These are phyloP conservation scores for Quercus lobata DNA, from an alignment of 331 rosid genomes.

Conservation along the genomic window DNA sequence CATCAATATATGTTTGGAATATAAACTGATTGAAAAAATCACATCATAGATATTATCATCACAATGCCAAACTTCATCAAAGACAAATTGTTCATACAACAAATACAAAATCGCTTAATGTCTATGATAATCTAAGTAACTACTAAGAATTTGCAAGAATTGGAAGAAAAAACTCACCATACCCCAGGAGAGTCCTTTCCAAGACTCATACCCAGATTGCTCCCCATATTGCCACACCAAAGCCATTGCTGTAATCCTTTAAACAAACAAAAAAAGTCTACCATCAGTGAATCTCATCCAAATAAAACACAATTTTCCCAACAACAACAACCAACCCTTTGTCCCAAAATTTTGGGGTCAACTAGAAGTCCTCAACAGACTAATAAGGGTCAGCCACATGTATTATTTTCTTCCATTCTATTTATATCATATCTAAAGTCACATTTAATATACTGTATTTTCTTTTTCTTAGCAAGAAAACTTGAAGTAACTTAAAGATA, in stretches of 20 bases:
- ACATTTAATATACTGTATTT: too few species aligned
- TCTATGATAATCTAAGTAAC: not conserved
- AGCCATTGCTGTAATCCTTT: slow-evolving; percentile 86
- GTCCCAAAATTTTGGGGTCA: too few species aligned
- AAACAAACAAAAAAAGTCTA: slow-evolving; percentile 8
- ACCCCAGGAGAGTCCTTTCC: slow-evolving; percentile 99
- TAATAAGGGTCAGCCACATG: too few species aligned
- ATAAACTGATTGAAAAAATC: not conserved
- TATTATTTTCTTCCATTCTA: too few species aligned
- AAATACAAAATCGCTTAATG: not conserved
- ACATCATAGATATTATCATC: not conserved
- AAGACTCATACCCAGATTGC: slow-evolving; percentile 62
- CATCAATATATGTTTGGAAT: not conserved
- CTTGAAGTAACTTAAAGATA: not conserved
- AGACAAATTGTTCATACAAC: not conserved
- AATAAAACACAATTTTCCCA: too few species aligned
- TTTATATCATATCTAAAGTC: too few species aligned
- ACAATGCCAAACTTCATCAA: not conserved
- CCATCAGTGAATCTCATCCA: not conserved
- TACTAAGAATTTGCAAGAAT: not conserved
- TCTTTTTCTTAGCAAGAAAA: not conserved
- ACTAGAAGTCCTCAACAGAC: too few species aligned
- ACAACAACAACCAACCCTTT: too few species aligned
- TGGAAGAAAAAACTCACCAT: slow-evolving; percentile 56
- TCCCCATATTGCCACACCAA: slow-evolving; percentile 96